Conservation (phyloP, 495 filamentous ascomycete genomes). For the Gamarada debralockiae region DNA sequence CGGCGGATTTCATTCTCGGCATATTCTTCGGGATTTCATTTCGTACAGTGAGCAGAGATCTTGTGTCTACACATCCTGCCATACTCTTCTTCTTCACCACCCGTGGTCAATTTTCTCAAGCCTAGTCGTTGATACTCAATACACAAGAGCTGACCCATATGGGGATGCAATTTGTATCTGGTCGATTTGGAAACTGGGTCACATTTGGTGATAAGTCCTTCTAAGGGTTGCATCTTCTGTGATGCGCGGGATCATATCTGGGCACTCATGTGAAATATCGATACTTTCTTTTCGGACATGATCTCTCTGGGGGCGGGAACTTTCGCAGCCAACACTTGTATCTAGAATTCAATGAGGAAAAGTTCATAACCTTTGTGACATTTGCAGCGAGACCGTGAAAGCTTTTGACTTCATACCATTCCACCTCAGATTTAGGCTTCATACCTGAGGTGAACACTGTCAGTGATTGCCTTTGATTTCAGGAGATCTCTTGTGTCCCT, state of each 20-base stretch:
- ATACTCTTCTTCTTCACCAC: constrained; percentile 1
- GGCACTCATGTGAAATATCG: constrained; percentile 7
- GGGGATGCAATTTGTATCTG: constrained; percentile 9
- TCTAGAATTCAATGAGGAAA: constrained; percentile 19
- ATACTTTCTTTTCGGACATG: constrained; percentile 18
- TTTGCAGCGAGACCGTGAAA: too few relatives aligned
- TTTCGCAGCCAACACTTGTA: constrained; percentile 15
- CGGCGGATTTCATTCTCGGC: constrained; percentile 8
- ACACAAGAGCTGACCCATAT: neutral
- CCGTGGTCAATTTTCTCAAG: neutral
- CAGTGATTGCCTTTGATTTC: too few relatives aligned
- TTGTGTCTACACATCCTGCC: constrained; percentile 21
- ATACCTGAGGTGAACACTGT: too few relatives aligned
- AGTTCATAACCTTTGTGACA: neutral
- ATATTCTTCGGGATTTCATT: constrained; percentile 14
- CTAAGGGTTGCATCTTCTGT: neutral
- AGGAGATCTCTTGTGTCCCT: too few relatives aligned
- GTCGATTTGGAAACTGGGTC: neutral
- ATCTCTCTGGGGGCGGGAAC: constrained; percentile 4
- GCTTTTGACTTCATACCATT: too few relatives aligned
- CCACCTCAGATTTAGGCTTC: too few relatives aligned
- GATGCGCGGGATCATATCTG: neutral
- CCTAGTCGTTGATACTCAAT: neutral
- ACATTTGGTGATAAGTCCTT: neutral
- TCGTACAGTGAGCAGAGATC: constrained; percentile 17